Evolutionary conservation across 352 stramenopile genomes (phyloP).

Genomic region (Globisporangium cylindrosporum): DNA sequence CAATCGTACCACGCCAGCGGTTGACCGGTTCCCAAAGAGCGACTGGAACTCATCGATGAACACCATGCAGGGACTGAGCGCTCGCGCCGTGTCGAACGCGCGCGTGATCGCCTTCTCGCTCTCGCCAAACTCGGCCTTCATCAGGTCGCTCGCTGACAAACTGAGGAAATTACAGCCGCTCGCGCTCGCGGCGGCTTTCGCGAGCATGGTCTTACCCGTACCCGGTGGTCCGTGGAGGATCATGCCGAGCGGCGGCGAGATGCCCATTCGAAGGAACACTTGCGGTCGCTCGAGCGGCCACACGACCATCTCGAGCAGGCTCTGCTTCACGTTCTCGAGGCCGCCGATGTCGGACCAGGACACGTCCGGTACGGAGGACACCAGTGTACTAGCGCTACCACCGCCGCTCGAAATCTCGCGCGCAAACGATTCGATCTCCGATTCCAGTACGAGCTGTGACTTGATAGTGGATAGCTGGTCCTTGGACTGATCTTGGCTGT

Average conservation of each 20-base stretch:
- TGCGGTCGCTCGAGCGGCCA: constrained; percentile 81
- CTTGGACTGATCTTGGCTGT: not conserved
- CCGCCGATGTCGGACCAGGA: constrained; percentile 78
- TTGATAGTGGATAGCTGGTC: not conserved
- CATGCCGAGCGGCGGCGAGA: constrained; percentile 72
- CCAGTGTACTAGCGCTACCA: constrained; percentile 26
- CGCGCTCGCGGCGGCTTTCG: constrained; percentile 72
- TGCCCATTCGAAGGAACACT: constrained; percentile 78
- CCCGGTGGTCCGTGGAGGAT: constrained; percentile 76
- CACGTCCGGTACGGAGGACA: constrained; percentile 56
- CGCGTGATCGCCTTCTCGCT: constrained; percentile 79
- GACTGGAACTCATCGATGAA: constrained; percentile 90
- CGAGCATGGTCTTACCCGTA: constrained; percentile 86
- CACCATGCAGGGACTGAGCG: constrained; percentile 78
- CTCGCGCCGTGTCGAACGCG: constrained; percentile 67
- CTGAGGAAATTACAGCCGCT: constrained; percentile 87
- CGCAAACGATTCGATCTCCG: constrained; percentile 43
- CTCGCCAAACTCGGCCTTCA: constrained; percentile 81
- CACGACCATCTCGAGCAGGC: constrained; percentile 80
- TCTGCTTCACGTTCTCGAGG: constrained; percentile 67
- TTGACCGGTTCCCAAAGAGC: constrained; percentile 76
- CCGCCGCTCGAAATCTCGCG: constrained; percentile 38
- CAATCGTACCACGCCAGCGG: constrained; percentile 40
- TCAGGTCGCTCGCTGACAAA: constrained; percentile 70
- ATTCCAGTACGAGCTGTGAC: constrained; percentile 22